phyloP scores from a whole-genome alignment of 1,139 yeast species.

The Geotrichum fermentans region DNA sequence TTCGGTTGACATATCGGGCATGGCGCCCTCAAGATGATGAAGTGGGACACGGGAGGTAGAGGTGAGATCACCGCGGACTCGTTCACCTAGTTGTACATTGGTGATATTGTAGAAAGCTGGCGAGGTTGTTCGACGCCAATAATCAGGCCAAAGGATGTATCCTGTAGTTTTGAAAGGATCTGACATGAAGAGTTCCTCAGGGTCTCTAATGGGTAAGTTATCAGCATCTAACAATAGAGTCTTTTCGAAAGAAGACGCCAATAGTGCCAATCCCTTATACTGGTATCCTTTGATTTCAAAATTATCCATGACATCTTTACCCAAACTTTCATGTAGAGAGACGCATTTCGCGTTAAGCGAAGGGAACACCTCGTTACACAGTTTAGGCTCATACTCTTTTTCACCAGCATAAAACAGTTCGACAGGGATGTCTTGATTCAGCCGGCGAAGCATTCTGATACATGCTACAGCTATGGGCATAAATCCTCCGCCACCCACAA shows the following conservation, averaged over 20 bases:
- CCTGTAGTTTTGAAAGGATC: conserved; percentile 54
- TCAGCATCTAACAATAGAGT: conserved; percentile 76
- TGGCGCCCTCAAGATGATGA: conserved; percentile 63
- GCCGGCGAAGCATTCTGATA: conserved; percentile 56
- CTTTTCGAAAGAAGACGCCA: conserved; percentile 72
- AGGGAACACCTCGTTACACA: conserved; percentile 64
- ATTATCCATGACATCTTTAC: conserved; percentile 41
- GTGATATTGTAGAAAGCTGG: conserved; percentile 67
- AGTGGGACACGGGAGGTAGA: conserved; percentile 46
- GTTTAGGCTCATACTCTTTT: conserved; percentile 63
- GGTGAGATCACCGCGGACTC: conserved; percentile 41
- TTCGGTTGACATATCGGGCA: conserved; percentile 78
- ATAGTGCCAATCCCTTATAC: conserved; percentile 68
- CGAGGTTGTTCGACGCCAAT: conserved; percentile 69
- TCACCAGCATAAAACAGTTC: conserved; percentile 70
- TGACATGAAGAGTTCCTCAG: conserved; percentile 51
- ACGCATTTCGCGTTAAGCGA: conserved; percentile 66
- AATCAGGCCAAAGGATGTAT: conserved; percentile 76
- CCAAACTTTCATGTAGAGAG: conserved; percentile 53
- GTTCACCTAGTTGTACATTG: conserved; percentile 42
- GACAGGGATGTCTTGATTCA: conserved; percentile 64
- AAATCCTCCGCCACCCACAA: conserved; percentile 76
- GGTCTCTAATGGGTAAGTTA: conserved; percentile 57
- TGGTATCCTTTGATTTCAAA: conserved; percentile 69
- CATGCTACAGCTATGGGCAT: conserved; percentile 68